Conservation (phyloP, 306 rosid genomes). For the Calophaca sinica region DNA sequence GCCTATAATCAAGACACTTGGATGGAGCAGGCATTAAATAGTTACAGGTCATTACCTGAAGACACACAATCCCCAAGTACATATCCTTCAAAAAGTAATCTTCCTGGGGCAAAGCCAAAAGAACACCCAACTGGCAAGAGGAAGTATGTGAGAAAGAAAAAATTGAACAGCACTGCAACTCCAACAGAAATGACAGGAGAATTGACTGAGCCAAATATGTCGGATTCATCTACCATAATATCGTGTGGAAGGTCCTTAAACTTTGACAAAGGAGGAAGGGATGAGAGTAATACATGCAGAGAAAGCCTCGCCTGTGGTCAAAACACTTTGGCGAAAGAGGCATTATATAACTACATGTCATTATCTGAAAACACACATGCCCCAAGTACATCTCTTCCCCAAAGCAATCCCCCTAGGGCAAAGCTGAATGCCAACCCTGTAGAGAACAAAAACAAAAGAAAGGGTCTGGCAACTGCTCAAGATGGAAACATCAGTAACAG, state of each 20-base stretch:
- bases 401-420: slow-evolving; percentile 36
- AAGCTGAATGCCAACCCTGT: slow-evolving; percentile 42
- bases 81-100: slow-evolving; percentile 35
- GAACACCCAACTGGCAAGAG: slow-evolving; percentile 47
- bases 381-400: slow-evolving; percentile 35
- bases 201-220: slow-evolving; percentile 42
- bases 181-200: slow-evolving; percentile 42
- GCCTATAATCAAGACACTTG: slow-evolving; percentile 34
- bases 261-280: slow-evolving; percentile 50
- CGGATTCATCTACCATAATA: slow-evolving; percentile 44
- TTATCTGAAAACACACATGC: slow-evolving; percentile 42
- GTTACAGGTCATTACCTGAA: slow-evolving; percentile 40
- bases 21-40: slow-evolving; percentile 37
- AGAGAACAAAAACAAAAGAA: slow-evolving; percentile 39
- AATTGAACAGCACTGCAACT: slow-evolving; percentile 44
- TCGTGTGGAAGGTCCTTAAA: slow-evolving; percentile 61
- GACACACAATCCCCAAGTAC: slow-evolving; percentile 35
- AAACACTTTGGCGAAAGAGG: slow-evolving; percentile 41
- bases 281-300: slow-evolving; percentile 44
- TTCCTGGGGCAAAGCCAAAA: slow-evolving; percentile 30
- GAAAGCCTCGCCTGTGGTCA: slow-evolving; percentile 43
- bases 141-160: slow-evolving; percentile 58
- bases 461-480: slow-evolving; percentile 39
- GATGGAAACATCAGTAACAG: slow-evolving; percentile 49
- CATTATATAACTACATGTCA: slow-evolving; percentile 38